Percentiles rank a stretch among this genome's conserved stretches.
phyloP scores from a whole-genome alignment of 345 rosid species.

The Anastatica hierochuntica region DNA sequence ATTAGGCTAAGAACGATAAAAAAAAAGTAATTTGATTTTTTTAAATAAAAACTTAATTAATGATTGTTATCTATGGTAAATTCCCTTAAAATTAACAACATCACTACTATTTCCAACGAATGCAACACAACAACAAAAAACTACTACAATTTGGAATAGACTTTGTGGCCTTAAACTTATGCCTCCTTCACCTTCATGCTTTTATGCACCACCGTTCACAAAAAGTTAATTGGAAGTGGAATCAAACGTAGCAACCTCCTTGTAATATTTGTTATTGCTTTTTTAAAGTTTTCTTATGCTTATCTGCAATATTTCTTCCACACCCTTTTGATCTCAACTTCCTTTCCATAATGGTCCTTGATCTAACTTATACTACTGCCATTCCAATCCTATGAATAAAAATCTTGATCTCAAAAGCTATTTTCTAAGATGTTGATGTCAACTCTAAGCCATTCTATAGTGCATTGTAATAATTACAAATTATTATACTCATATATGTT shows the following conservation, averaged over 20 bases:
- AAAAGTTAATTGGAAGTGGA: conserved; percentile 36
- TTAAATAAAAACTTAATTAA: background rate
- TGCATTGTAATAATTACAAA: too few relatives aligned
- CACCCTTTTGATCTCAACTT: background rate
- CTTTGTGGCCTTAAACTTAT: conserved; percentile 1
- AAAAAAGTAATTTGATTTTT: too few relatives aligned
- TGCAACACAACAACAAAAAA: background rate
- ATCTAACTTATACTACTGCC: conserved; percentile 1
- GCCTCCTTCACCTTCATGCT: conserved; percentile 14
- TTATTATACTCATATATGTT: too few relatives aligned
- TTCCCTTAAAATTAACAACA: too few relatives aligned
- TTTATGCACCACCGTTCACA: too few relatives aligned
- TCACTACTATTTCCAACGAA: too few relatives aligned
- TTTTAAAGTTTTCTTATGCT: conserved; percentile 54
- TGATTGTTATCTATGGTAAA: background rate
- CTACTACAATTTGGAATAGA: conserved; percentile 11
- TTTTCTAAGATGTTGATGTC: conserved; percentile 2
- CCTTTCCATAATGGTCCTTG: background rate
- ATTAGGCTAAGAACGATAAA: too few relatives aligned
- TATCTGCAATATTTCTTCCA: conserved; percentile 27
- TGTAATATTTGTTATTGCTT: conserved; percentile 37
- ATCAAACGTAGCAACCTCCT: conserved; percentile 40
- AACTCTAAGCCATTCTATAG: background rate
- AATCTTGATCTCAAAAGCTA: conserved; percentile 15
- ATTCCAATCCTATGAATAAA: background rate